Evolutionary conservation across 768 basidiomycete species (phyloP).

Genomic region (Pisolithus tinctorius): DNA sequence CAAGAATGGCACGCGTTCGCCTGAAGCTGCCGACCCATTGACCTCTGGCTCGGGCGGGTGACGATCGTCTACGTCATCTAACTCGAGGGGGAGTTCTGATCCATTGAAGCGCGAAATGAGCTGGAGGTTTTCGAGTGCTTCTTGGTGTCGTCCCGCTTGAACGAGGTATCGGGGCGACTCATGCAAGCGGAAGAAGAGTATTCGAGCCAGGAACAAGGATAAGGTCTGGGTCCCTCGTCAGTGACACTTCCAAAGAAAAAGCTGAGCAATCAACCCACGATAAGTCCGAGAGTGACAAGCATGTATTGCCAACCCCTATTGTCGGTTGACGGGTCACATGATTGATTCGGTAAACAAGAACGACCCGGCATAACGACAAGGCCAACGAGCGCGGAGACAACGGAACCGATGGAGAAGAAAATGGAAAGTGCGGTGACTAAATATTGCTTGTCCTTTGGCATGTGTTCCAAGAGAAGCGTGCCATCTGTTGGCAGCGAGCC

Average conservation of each 20-base stretch:
- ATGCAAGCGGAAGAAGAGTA: slow-evolving; percentile 85
- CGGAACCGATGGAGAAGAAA: slow-evolving; percentile 94
- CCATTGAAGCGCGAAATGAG: slow-evolving; percentile 87
- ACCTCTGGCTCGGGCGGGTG: slow-evolving; percentile 17
- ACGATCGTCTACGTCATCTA: slow-evolving; percentile 62
- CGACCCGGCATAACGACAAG: slow-evolving; percentile 71
- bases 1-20: slow-evolving; percentile 26
- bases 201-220: slow-evolving; percentile 79
- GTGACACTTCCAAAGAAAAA: background rate
- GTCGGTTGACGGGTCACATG: slow-evolving; percentile 59
- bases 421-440: slow-evolving; percentile 86
- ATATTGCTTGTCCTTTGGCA: slow-evolving; percentile 88
- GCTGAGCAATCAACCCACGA: slow-evolving; percentile 53
- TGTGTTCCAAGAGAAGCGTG: slow-evolving; percentile 85
- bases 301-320: slow-evolving; percentile 92
- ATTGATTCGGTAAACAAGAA: slow-evolving; percentile 47
- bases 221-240: slow-evolving; percentile 53
- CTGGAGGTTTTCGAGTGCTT: slow-evolving; percentile 78
- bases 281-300: slow-evolving; percentile 65
- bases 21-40: slow-evolving; percentile 7
- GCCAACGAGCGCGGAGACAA: slow-evolving; percentile 76
- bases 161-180: slow-evolving; percentile 94
- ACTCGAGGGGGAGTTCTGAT: slow-evolving; percentile 53
- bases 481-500: slow-evolving; percentile 97
- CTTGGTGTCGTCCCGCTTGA: slow-evolving; percentile 75